Evolutionary conservation across 768 basidiomycete species (phyloP).

Genomic region (Tricholoma sp.): DNA sequence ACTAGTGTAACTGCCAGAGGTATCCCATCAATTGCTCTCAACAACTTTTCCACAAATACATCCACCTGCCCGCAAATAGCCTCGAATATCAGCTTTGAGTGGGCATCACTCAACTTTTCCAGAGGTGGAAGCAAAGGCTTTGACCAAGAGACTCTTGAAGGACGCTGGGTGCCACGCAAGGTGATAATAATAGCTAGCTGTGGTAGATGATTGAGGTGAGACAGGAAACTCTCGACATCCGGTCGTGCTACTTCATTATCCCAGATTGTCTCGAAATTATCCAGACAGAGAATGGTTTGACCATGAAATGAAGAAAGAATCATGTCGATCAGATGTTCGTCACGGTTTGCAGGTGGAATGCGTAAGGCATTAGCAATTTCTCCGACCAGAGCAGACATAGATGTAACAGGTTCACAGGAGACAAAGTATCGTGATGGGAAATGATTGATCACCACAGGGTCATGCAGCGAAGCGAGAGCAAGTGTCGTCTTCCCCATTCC

Average conservation of each 20-base stretch:
- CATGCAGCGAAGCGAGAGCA: constrained; percentile 3
- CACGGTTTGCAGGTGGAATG: neutral
- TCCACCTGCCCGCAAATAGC: neutral
- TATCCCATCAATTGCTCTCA: neutral
- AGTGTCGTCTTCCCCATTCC: too few species aligned
- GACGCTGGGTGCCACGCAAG: constrained; percentile 5
- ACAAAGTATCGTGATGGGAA: constrained; percentile 4
- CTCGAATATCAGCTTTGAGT: neutral
- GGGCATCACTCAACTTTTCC: neutral
- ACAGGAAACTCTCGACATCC: constrained; percentile 1
- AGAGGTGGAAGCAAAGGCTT: neutral
- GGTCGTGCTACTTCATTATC: neutral
- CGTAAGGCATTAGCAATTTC: constrained; percentile 3
- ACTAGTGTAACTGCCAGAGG: constrained; percentile 8
- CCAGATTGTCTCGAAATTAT: too few species aligned
- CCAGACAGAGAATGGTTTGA: constrained; percentile 4
- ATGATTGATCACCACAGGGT: neutral
- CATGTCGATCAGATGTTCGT: neutral
- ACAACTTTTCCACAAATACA: neutral
- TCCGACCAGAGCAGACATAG: neutral
- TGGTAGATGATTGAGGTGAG: neutral
- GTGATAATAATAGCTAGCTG: neutral
- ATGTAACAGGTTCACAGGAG: constrained; percentile 4
- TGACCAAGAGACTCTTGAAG: neutral
- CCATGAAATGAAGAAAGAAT: neutral